Evolutionary conservation across 768 basidiomycete genomes (phyloP), one percentile per base, ranked within the genome.

Genomic region (Lentinula aciculospora): DNA sequence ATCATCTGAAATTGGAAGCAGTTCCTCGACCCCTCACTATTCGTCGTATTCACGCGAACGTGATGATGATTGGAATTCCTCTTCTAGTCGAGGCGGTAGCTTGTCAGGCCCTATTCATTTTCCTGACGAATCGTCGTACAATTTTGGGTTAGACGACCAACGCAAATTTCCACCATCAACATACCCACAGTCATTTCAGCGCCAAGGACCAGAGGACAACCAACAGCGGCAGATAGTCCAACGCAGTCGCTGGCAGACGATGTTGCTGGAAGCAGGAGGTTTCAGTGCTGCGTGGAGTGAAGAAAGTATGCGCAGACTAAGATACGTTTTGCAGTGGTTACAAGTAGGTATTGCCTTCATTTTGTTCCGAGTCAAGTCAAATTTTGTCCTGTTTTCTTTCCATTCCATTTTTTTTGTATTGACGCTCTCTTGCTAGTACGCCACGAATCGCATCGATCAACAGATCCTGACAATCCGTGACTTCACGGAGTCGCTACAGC

Each of bases 311-410:
- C 77, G 89, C 56, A 77, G 89, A 54, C 71, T 96, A 39, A 85
- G 85, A 67, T 95, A 94, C 66, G 93, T 90, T 70, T 68, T 96
- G 28, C 83, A 91, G 58, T 95, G 92, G 92, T 75, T 96, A 17
- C 87, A 90, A 76, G 91, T 92, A 27, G 23, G 82, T 75, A 44
- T 54, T 19, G 6, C 5, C 29, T 25, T 39, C 34, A 27, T n/a
- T 28, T 61, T 28, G 53, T 48, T 9, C 27, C 32, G 31, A 32
- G 1, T n/a, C 37, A 39, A 39, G 17, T n/a, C 39, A 55, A 55
- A 8, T 66, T 55, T 15, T 17, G 42, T 21, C 12, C 19, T 39
- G 7, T 13, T 39, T 39, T 39, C 17, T 39, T 17, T 6, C 6
- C 17, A 6, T n/a, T 19, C 17, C 17, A 15, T 15, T n/a, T 5